Conservation (phyloP, 805 yeast genomes). For the Candida pseudofarinosa region DNA sequence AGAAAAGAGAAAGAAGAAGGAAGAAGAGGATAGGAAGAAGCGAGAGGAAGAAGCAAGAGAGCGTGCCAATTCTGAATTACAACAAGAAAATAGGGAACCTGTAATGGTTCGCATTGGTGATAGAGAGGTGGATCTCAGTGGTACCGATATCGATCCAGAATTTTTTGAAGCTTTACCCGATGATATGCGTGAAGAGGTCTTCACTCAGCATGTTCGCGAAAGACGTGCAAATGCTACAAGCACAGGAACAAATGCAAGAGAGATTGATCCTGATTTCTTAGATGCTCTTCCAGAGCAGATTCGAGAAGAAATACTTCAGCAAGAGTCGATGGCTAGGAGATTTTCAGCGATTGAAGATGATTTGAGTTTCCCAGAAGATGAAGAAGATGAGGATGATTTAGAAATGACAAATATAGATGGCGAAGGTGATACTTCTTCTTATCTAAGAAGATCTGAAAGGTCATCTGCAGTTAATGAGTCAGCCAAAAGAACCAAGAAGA, state of each 20-base stretch:
- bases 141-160: conserved; percentile 89
- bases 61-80: conserved; percentile 15
- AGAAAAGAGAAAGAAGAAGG: conserved; percentile 23
- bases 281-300: conserved; percentile 72
- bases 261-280: conserved; percentile 74
- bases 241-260: conserved; percentile 46
- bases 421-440: conserved; percentile 6
- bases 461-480: background rate
- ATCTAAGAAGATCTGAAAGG: conserved; percentile 9
- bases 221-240: conserved; percentile 56
- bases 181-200: conserved; percentile 88
- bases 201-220: conserved; percentile 78
- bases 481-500: conserved; percentile 10
- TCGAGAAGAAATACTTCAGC: conserved; percentile 58
- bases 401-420: conserved; percentile 3
- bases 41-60: conserved; percentile 25
- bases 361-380: conserved; percentile 20
- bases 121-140: conserved; percentile 76
- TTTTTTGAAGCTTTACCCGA: conserved; percentile 88
- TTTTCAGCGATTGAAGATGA: conserved; percentile 23
- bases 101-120: conserved; percentile 72
- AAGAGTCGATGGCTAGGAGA: conserved; percentile 46
- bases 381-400: conserved; percentile 8
- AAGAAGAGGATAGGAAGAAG: conserved; percentile 26
- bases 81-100: conserved; percentile 36